Base-by-base conservation (phyloP, 1,284 basidiomycete genomes). In the Ustilago xerochloae region DNA sequence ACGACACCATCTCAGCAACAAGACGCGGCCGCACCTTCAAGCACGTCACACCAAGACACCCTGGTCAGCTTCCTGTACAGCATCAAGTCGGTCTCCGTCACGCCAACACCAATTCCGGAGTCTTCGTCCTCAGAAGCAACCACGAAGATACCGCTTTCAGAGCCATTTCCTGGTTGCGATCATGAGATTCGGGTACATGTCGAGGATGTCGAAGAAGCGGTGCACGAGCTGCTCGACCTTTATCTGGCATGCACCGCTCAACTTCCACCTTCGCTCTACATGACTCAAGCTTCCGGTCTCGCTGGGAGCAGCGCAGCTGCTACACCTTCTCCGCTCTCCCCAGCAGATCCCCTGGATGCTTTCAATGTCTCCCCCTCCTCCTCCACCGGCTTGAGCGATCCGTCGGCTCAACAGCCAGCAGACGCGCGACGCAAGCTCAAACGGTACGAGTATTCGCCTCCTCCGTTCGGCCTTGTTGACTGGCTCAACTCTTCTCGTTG, bases 201-300 rank as follows among this genome's bases (percentile, higher is more conserved):
- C 26, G 77, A 78, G 24, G 79, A 79, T 26, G 62, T 76, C n/a
- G 66, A 78, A 54, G 75, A 77, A 38, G 51, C 64, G 0, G 52
- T 74, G 1, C 75, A 77, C 56, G 72, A 73, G n/a, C 53, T 77
- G 0, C 63, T 77, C 33, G 75, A 77, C 26, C 71, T 77, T n/a
- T 73, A 70, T 18, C 54, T 77, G 3, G 22, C 66, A 0, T 67
- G 50, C 18, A 36, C 60, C 4, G 57, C 71, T 3, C 47, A 57
- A 32, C 63, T 74, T 4, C 66, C 71, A 18, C 62, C 71, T 4
- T 62, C 65, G 36, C 46, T 69, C 12, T 74, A 65, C 58, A 65
- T 62, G 66, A 20, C 56, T 15, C 49, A 47, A 8, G 38, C 53
- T 2, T 26, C 47, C 1, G 35, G 33, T 6, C 20, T 33, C 3